These are phyloP conservation scores for Penicillium sp. DNA, from an alignment of 2,329 filamentous ascomycete species.

Conservation along the genomic window DNA sequence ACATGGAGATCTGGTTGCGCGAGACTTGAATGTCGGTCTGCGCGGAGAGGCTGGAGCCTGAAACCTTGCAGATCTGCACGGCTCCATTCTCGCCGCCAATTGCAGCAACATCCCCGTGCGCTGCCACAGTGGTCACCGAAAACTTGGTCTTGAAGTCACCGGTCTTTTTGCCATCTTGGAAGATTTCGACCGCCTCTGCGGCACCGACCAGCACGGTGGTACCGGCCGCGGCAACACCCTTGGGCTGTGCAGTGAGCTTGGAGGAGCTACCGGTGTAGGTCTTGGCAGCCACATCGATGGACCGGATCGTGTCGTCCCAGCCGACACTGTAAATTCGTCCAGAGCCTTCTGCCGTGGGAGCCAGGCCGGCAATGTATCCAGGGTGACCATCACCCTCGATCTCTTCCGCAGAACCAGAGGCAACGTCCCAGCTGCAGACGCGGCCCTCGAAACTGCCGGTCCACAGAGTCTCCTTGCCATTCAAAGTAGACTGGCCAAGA, in stretches of 20 bases:
- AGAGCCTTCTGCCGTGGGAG: constrained; percentile 52
- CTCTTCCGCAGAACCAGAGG: constrained; percentile 66
- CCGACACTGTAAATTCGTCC: constrained; percentile 78
- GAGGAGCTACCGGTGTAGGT: constrained; percentile 71
- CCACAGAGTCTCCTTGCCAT: constrained; percentile 65
- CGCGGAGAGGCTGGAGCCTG: constrained; percentile 56
- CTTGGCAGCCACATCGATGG: constrained; percentile 71
- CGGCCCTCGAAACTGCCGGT: constrained; percentile 93
- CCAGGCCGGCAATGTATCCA: constrained; percentile 80
- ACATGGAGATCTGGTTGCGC: constrained; percentile 70
- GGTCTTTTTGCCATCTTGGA: constrained; percentile 59
- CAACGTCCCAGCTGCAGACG: constrained; percentile 79
- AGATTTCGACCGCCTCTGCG: constrained; percentile 60
- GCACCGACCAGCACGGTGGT: constrained; percentile 61
- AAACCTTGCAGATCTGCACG: constrained; percentile 71
- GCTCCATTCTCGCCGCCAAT: constrained; percentile 74
- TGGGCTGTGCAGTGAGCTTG: constrained; percentile 78
- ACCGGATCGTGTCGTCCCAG: constrained; percentile 91
- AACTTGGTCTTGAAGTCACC: constrained; percentile 64
- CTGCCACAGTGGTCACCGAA: constrained; percentile 70
- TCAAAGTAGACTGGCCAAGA: constrained; percentile 58
- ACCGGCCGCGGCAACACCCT: constrained; percentile 63
- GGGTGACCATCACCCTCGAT: constrained; percentile 81
- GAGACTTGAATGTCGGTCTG: constrained; percentile 65
- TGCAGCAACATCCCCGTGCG: constrained; percentile 67